phyloP scores from a whole-genome alignment of 2,329 filamentous ascomycete species.

The Colletotrichum tabaci region DNA sequence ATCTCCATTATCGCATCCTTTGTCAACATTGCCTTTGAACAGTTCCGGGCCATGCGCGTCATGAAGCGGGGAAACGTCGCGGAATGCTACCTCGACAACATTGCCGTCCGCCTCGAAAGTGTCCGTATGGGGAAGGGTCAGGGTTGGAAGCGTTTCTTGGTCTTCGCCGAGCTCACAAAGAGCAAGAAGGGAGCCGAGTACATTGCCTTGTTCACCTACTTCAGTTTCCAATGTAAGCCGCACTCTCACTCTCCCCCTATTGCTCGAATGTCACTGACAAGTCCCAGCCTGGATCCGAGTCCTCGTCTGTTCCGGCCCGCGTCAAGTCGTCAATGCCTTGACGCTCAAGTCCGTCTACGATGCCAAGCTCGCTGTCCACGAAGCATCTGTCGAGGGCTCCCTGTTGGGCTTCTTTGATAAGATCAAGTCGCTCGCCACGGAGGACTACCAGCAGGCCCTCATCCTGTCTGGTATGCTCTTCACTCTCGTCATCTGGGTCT shows the following conservation, averaged over 20 bases:
- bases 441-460: constrained; percentile 83
- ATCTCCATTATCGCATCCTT: constrained; percentile 93
- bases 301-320: constrained; percentile 90
- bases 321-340: constrained; percentile 90
- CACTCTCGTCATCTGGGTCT: constrained; percentile 89
- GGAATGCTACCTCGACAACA: constrained; percentile 89
- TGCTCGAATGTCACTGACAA: constrained; percentile 35
- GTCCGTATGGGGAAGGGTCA: constrained; percentile 80
- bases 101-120: constrained; percentile 89
- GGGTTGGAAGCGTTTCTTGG: constrained; percentile 92
- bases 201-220: constrained; percentile 91
- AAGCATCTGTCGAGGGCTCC: constrained; percentile 70
- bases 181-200: constrained; percentile 93
- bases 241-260: no score
- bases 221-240: constrained; percentile 74
- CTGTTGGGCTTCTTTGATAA: constrained; percentile 88
- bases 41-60: constrained; percentile 83
- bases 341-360: constrained; percentile 89
- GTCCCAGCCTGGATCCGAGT: constrained; percentile 85
- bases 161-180: constrained; percentile 92
- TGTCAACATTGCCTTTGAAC: constrained; percentile 84
- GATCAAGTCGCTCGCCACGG: constrained; percentile 78
- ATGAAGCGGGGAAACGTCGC: constrained; percentile 90
- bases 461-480: constrained; percentile 94
- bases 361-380: constrained; percentile 75